phyloP scores from a whole-genome alignment of 176 grass and related monocot genomes.

The Oryza glaberrima region DNA sequence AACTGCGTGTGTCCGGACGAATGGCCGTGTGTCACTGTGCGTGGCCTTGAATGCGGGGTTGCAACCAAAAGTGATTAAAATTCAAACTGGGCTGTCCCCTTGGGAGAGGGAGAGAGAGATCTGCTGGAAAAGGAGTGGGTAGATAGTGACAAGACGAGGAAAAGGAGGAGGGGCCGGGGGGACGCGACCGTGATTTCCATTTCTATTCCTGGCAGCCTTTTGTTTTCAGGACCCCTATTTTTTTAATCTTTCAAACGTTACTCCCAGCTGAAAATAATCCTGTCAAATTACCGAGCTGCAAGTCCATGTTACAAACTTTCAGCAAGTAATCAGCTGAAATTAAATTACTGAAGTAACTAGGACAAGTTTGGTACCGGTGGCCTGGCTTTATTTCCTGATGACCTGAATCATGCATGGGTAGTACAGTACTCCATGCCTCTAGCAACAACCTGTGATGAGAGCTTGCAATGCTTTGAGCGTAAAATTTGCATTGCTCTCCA shows the following conservation, averaged over 20 bases:
- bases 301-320: too few relatives aligned
- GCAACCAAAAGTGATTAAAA: neutral
- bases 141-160: slow-evolving; percentile 57
- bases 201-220: slow-evolving; percentile 56
- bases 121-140: slow-evolving; percentile 20
- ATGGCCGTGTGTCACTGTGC: too few relatives aligned
- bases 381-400: neutral
- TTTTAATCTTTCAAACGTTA: neutral
- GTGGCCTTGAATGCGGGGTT: neutral
- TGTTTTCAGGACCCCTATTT: neutral
- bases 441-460: neutral
- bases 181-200: slow-evolving; percentile 38
- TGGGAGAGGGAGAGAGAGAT: neutral
- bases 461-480: neutral
- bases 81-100: slow-evolving; percentile 25
- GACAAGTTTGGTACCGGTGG: neutral
- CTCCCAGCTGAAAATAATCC: neutral
- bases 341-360: too few relatives aligned
- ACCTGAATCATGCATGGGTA: neutral
- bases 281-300: too few relatives aligned
- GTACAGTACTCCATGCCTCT: too few relatives aligned
- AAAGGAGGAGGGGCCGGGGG: neutral
- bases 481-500: neutral
- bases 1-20: neutral
- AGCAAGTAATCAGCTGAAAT: too few relatives aligned